A percentile compares a stretch with the other conserved stretches of the same genome.
phyloP scores from a whole-genome alignment of 1,284 basidiomycete species.

The Cryptococcus sp. region DNA sequence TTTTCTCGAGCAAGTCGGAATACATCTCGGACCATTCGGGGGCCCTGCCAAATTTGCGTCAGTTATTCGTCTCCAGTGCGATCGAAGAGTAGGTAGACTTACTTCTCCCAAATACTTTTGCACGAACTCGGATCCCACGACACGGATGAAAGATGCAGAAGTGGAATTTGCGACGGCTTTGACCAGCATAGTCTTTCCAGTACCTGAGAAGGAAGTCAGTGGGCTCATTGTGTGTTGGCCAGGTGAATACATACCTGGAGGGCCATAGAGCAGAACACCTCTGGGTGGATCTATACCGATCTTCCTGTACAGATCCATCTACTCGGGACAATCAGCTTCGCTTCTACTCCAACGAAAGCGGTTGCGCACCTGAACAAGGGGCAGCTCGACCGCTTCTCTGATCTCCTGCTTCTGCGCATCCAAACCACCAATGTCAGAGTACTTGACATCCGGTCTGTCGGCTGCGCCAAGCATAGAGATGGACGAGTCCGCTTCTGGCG shows the following conservation, averaged over 20 bases:
- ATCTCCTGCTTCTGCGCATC: conserved; percentile 99
- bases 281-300: conserved; percentile 99
- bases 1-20: conserved; percentile 98
- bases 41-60: conserved; percentile 59
- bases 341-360: neutral
- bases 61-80: neutral
- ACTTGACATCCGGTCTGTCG: conserved; percentile 89
- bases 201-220: conserved; percentile 62
- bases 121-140: conserved; percentile 97
- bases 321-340: conserved; percentile 40
- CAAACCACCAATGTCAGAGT: conserved; percentile 93
- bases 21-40: conserved; percentile 99
- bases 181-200: conserved; percentile 99
- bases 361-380: conserved; percentile 65
- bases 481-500: conserved; percentile 96
- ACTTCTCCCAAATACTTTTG: conserved; percentile 97
- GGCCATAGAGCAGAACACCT: conserved; percentile 89
- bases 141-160: conserved; percentile 95
- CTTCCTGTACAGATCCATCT: conserved; percentile 98
- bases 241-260: conserved; percentile 65
- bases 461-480: conserved; percentile 92
- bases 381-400: conserved; percentile 95
- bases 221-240: neutral
- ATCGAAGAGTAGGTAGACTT: neutral
- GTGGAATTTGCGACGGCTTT: conserved; percentile 98